A percentile compares a stretch with the other conserved stretches of the same genome.
Conservation (phyloP, 2,329 filamentous ascomycete genomes). For the Cladophialophora chaetospira region DNA sequence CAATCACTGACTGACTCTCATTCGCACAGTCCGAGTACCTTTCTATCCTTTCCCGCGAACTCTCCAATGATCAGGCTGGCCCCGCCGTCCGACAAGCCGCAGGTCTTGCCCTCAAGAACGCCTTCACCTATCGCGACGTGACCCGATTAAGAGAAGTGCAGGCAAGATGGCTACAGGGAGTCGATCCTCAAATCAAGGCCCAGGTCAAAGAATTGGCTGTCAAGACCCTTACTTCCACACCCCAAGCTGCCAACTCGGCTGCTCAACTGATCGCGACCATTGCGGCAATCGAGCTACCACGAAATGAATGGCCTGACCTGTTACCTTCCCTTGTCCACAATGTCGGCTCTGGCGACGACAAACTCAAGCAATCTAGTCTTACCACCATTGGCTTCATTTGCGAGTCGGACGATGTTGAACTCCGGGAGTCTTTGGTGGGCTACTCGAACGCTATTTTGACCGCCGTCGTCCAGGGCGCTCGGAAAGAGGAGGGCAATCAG, state of each 20-base stretch:
- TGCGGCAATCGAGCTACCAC: slow-evolving; percentile 89
- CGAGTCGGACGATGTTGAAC: slow-evolving; percentile 86
- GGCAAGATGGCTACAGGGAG: slow-evolving; percentile 85
- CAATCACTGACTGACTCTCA: slow-evolving; percentile 1
- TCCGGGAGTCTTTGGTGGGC: slow-evolving; percentile 75
- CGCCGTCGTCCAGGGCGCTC: slow-evolving; percentile 93
- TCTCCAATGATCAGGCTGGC: slow-evolving; percentile 85
- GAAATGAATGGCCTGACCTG: slow-evolving; percentile 89
- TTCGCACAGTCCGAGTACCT: slow-evolving; percentile 89
- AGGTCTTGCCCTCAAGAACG: slow-evolving; percentile 96
- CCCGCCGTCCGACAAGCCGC: slow-evolving; percentile 88
- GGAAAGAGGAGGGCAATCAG: slow-evolving; percentile 89
- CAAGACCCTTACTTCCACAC: slow-evolving; percentile 80
- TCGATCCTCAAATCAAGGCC: slow-evolving; percentile 78
- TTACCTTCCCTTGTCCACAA: slow-evolving; percentile 89
- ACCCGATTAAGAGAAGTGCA: slow-evolving; percentile 86
- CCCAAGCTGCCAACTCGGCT: slow-evolving; percentile 81
- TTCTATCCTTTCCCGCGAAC: slow-evolving; percentile 85
- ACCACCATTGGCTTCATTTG: slow-evolving; percentile 98
- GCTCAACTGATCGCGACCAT: slow-evolving; percentile 96
- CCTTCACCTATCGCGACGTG: slow-evolving; percentile 91
- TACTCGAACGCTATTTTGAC: slow-evolving; percentile 98
- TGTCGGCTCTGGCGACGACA: slow-evolving; percentile 80
- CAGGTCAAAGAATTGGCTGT: slow-evolving; percentile 89
- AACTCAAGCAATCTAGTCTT: slow-evolving; percentile 91